Conservation (phyloP, 1,139 yeast species). For the Sugiyamaella japonica region DNA sequence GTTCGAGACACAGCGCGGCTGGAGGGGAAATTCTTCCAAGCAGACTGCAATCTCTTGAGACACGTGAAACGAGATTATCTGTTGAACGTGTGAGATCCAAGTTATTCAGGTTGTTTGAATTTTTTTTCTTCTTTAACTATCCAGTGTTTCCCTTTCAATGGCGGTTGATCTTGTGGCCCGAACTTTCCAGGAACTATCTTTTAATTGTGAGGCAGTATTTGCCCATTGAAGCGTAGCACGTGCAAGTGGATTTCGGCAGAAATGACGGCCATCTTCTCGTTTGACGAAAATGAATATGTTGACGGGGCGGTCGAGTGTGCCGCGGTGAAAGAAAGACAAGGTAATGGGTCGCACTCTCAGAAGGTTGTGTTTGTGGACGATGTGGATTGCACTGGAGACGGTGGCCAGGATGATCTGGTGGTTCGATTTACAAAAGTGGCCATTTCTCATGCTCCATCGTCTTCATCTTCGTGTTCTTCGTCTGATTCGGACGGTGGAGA, state of each 20-base stretch:
- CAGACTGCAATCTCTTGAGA: neutral
- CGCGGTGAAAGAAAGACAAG: conserved; percentile 9
- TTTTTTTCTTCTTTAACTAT: neutral
- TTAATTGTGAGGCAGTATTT: conserved; percentile 8
- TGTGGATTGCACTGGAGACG: neutral
- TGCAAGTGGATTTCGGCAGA: neutral
- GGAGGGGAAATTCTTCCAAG: neutral
- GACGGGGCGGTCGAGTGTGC: conserved; percentile 15
- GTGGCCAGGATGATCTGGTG: neutral
- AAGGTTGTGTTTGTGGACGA: conserved; percentile 20
- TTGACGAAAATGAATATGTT: conserved; percentile 31
- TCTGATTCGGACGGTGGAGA: conserved; percentile 12
- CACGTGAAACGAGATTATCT: neutral
- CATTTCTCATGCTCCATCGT: neutral
- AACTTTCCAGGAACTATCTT: neutral
- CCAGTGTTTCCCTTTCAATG: conserved; percentile 12
- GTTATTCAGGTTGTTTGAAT: neutral
- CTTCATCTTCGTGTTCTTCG: neutral
- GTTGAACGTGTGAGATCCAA: neutral
- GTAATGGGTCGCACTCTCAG: conserved; percentile 21
- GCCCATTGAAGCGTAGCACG: conserved; percentile 1
- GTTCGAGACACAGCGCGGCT: neutral
- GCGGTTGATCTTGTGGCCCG: conserved; percentile 5
- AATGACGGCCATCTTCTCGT: conserved; percentile 36
- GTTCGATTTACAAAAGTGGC: conserved; percentile 7